A percentile compares a stretch with the other conserved stretches of the same genome.
These are phyloP conservation scores for Russula sp. DNA, from an alignment of 768 basidiomycete species.

Conservation along the genomic window DNA sequence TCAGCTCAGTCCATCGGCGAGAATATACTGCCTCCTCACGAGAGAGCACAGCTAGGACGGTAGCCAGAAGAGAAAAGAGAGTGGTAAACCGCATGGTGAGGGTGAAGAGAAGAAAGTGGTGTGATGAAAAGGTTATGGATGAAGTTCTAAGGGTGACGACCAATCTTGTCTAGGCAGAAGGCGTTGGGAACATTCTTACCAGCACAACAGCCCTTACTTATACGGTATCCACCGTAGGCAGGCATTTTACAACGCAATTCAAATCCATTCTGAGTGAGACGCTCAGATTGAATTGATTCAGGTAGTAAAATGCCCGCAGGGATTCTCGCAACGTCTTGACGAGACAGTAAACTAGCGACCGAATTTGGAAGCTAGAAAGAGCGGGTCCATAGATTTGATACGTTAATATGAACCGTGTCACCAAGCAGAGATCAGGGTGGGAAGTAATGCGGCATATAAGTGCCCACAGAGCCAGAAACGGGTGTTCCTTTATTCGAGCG, in stretches of 20 bases:
- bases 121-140: not conserved
- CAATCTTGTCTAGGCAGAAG: not conserved
- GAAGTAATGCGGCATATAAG: not conserved
- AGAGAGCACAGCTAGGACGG: not conserved
- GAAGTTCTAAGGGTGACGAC: not conserved
- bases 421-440: not conserved
- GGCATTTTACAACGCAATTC: no score
- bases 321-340: not conserved
- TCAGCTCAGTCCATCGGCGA: not conserved
- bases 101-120: no score
- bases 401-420: not conserved
- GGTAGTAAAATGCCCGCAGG: no score
- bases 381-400: not conserved
- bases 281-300: no score
- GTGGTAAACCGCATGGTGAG: not conserved
- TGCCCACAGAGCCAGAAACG: not conserved
- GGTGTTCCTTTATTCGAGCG: conserved; percentile 1
- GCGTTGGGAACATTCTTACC: no score
- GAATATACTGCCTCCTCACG: not conserved
- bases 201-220: not conserved
- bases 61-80: not conserved
- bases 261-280: no score
- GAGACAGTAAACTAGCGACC: conserved; percentile 1
- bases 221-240: no score
- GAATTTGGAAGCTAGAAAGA: conserved; percentile 5